These are phyloP conservation scores for Omphalea diandra DNA, from an alignment of 441 rosid species.

Conservation along the genomic window DNA sequence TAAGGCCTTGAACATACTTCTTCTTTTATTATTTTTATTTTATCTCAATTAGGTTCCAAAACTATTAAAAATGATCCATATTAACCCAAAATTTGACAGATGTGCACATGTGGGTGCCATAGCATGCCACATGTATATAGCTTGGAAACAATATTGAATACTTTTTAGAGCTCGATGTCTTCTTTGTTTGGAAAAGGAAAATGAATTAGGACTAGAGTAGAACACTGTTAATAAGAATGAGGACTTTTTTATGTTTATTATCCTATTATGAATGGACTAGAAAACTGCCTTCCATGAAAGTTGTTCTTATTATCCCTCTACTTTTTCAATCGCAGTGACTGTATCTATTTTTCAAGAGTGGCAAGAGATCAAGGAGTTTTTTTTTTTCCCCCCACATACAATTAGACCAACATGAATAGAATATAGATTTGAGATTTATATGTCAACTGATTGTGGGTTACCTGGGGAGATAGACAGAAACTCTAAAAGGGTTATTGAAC, in stretches of 20 bases:
- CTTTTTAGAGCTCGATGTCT: not conserved
- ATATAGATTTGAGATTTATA: not conserved
- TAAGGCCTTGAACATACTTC: not conserved
- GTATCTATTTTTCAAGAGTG: not conserved
- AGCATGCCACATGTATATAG: not conserved
- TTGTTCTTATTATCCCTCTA: not conserved
- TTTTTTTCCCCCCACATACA: too few species aligned
- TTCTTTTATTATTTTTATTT: too few species aligned
- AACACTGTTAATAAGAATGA: not conserved
- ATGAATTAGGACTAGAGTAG: not conserved
- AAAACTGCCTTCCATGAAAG: not conserved
- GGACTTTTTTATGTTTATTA: not conserved
- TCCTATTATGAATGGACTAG: not conserved
- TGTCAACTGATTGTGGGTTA: not conserved
- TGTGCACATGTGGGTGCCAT: not conserved
- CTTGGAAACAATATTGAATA: not conserved
- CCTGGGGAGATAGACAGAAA: not conserved
- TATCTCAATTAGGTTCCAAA: not conserved
- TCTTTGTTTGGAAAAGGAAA: not conserved
- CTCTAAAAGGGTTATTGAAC: not conserved
- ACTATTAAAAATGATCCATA: not conserved
- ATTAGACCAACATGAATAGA: not conserved
- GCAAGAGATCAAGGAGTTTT: not conserved
- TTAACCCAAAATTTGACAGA: not conserved
- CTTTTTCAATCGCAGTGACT: not conserved